Conservation (phyloP, 345 rosid species). For the Anastatica hierochuntica region DNA sequence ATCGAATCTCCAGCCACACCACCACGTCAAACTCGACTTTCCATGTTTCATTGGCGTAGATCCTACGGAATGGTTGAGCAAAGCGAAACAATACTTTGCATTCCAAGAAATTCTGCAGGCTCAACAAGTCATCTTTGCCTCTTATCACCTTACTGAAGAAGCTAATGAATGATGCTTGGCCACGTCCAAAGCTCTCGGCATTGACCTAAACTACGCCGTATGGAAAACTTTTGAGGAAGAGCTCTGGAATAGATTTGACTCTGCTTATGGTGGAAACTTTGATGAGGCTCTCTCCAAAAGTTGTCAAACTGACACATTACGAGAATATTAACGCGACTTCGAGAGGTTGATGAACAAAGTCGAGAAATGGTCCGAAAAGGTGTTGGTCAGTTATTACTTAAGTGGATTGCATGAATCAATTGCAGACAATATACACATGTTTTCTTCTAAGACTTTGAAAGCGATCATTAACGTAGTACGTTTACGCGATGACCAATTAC, state of each 20-base stretch:
- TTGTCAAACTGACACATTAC: background rate
- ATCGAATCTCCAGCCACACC: too few species aligned
- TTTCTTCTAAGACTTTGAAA: background rate
- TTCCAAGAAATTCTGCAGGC: background rate
- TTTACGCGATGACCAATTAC: background rate
- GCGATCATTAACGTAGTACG: background rate
- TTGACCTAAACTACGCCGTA: accelerated
- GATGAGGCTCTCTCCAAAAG: background rate
- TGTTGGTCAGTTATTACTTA: background rate
- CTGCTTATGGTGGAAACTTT: background rate
- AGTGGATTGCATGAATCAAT: background rate
- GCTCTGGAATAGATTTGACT: background rate
- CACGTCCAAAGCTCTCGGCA: background rate
- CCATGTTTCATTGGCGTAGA: background rate
- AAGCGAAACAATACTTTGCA: constrained; percentile 43
- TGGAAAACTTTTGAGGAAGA: background rate
- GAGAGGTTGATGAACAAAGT: constrained; percentile 58
- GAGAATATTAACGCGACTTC: constrained; percentile 60
- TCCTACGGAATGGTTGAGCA: background rate
- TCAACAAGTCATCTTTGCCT: background rate
- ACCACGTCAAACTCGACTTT: background rate
- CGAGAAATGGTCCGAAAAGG: background rate
- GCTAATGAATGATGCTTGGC: background rate
- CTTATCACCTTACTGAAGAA: background rate
- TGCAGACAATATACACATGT: background rate